phyloP scores from a whole-genome alignment of 148 eudicot species.

The Vaccinium corymbosum region DNA sequence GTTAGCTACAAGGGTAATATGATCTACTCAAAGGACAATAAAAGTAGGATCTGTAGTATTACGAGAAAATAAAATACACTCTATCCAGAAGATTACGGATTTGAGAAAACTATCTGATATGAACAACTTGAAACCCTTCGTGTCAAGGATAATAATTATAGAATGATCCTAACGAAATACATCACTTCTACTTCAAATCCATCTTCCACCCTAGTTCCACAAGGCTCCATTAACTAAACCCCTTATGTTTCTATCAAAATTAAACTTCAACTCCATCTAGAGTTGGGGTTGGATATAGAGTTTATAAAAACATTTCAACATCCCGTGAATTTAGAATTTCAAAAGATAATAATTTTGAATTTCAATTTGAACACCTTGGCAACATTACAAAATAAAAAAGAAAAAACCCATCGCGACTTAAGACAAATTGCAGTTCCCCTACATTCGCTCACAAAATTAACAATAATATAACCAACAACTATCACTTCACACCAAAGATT shows the following conservation, averaged over 20 bases:
- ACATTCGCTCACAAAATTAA: neutral
- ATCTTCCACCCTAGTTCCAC: neutral
- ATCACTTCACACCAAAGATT: neutral
- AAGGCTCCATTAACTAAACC: neutral
- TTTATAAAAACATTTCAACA: too few species aligned
- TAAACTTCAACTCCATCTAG: neutral
- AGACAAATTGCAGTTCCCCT: neutral
- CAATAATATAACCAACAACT: neutral
- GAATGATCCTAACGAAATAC: neutral
- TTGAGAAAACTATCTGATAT: neutral
- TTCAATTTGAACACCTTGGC: neutral
- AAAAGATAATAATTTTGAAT: neutral
- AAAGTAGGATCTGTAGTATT: neutral
- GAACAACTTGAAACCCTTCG: neutral
- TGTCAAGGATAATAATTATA: neutral
- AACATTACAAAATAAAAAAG: neutral
- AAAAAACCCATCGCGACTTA: neutral
- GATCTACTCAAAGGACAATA: neutral
- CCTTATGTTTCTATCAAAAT: neutral
- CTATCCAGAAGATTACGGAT: neutral
- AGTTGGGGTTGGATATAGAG: too few species aligned
- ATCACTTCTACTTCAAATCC: neutral
- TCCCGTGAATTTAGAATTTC: neutral
- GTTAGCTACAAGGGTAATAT: neutral
- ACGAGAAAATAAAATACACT: neutral